These are phyloP conservation scores for Colletotrichum acutatum DNA, from an alignment of 2,329 filamentous ascomycete species.

Conservation along the genomic window DNA sequence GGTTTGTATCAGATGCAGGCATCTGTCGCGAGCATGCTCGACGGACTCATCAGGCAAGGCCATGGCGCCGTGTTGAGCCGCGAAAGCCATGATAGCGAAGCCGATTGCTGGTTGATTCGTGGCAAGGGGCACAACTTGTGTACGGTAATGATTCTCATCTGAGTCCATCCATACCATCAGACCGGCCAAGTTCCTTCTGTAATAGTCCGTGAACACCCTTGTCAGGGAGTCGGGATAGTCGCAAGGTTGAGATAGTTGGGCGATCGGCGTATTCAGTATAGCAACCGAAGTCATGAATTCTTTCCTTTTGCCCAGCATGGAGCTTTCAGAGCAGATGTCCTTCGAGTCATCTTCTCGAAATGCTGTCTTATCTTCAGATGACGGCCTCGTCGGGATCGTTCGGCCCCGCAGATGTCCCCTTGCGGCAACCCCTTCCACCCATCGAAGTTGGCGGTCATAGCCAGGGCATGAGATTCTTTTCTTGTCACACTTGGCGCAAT, in stretches of 20 bases:
- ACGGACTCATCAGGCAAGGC: background rate
- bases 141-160: background rate
- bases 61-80: background rate
- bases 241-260: background rate
- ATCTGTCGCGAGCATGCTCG: background rate
- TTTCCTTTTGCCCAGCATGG: background rate
- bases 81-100: background rate
- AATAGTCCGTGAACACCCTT: background rate
- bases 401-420: slow-evolving; percentile 39
- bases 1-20: background rate
- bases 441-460: slow-evolving; percentile 38
- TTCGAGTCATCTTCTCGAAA: background rate
- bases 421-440: slow-evolving; percentile 43
- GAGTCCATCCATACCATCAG: background rate
- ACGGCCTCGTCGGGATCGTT: background rate
- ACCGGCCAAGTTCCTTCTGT: background rate
- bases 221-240: background rate
- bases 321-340: background rate
- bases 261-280: background rate
- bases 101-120: background rate
- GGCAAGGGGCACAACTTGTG: background rate
- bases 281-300: slow-evolving; percentile 35
- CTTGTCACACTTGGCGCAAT: background rate
- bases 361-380: background rate
- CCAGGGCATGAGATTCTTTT: background rate